These are phyloP conservation scores for Colletotrichum viniferum DNA, from an alignment of 2,329 filamentous ascomycete species.

Conservation along the genomic window DNA sequence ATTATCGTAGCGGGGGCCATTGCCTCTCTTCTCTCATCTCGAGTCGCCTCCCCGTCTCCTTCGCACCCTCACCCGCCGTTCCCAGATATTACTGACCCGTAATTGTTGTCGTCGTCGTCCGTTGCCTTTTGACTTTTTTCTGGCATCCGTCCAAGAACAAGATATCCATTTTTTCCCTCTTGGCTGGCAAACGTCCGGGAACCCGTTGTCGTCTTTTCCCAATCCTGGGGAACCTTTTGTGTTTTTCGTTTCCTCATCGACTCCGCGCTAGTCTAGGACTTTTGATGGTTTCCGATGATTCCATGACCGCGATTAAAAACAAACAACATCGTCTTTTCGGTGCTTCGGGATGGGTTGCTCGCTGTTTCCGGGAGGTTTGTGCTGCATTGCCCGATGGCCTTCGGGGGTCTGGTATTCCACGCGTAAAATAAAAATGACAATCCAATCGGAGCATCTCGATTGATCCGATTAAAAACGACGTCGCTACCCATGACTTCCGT, in stretches of 20 bases:
- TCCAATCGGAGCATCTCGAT: neutral
- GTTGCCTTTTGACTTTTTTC: neutral
- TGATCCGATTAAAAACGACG: neutral
- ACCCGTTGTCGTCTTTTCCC: neutral
- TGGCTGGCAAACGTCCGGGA: neutral
- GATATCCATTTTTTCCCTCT: neutral
- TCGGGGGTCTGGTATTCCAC: conserved; percentile 18
- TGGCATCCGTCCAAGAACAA: neutral
- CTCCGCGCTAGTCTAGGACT: conserved; percentile 17
- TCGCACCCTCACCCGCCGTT: neutral
- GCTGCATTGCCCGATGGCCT: conserved; percentile 9
- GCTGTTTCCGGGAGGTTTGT: conserved; percentile 5
- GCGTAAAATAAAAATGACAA: conserved; percentile 17
- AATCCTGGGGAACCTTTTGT: neutral
- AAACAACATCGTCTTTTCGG: neutral
- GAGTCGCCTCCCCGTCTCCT: neutral
- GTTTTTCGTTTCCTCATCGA: conserved; percentile 10
- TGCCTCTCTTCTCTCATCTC: conserved; percentile 8
- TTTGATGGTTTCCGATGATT: conserved; percentile 11
- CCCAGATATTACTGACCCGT: conserved; percentile 8
- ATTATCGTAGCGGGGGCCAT: conserved; percentile 23
- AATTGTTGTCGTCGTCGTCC: neutral
- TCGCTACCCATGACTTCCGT: conserved; percentile 1
- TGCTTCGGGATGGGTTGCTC: neutral
- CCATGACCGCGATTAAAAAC: neutral